Evolutionary conservation across 2,329 filamentous ascomycete genomes (phyloP), one percentile per base, ranked within the genome.

Genomic region (Verticillium nubilum): DNA sequence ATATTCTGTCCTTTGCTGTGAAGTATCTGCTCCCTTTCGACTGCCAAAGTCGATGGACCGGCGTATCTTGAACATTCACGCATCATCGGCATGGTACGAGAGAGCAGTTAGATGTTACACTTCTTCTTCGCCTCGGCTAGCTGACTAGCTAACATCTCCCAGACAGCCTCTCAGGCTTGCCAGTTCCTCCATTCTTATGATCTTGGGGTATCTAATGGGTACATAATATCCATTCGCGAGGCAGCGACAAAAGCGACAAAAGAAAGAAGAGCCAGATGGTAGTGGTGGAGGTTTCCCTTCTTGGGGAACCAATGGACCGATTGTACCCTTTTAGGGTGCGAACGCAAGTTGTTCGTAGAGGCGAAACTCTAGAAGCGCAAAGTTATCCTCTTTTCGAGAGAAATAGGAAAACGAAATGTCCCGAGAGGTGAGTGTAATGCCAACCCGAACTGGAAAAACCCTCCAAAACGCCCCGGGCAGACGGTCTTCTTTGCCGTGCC

Each of bases 401-500:
- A 12, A 5, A 13, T 37, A 17, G 17, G 5, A 47, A 23, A 47
- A 23, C 7, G 37, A 47, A 47, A 47, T 47, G 19, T 19, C n/a
- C 37, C 19, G 37, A 12, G 19, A 23, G n/a, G 37, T 12, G 12
- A 23, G n/a, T 47, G 37, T n/a, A 10, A 59, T 61, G 59, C 59
- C 55, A 26, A 59, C 5, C 47, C 54, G 19, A 53, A 37, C 28
- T 12, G 33, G 2, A 37, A 37, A 31, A 31, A 5, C 29, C 29
- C 29, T 12, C 37, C n/a, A n/a, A 47, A 47, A 47, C 37, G 37
- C 37, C 37, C 37, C n/a, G 37, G 37, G 37, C 37, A 47, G 4
- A 23, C 37, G n/a, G 37, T 47, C 37, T 23, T 47, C 35, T 33
- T 29, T 23, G 54, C 54, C 37, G 57, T 61, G 54, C 61, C 37